Evolutionary conservation across 345 rosid species (phyloP).

Genomic region (Bretschneidera sinensis): DNA sequence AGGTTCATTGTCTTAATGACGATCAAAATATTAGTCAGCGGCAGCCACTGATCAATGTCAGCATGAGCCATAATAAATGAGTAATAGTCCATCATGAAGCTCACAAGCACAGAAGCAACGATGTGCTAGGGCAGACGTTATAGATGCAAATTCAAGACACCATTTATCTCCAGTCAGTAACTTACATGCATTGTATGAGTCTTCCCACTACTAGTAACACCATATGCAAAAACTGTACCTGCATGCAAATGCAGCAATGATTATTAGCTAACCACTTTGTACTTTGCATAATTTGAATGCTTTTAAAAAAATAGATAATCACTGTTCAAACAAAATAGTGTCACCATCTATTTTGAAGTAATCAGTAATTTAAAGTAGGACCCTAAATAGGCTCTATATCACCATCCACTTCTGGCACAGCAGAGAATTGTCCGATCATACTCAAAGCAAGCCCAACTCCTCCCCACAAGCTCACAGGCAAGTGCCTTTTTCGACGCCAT

Average conservation of each 20-base stretch:
- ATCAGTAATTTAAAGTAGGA: too few relatives aligned
- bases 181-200: conserved; percentile 98
- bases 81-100: background rate
- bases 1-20: background rate
- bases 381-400: too few relatives aligned
- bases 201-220: conserved; percentile 96
- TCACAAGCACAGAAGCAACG: background rate
- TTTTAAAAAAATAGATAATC: background rate
- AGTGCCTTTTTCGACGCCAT: background rate
- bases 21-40: background rate
- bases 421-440: too few relatives aligned
- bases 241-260: conserved; percentile 21
- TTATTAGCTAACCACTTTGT: conserved; percentile 1
- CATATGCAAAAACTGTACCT: conserved; percentile 99
- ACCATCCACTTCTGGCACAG: too few relatives aligned
- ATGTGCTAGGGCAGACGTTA: conserved; percentile 1
- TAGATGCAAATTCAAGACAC: background rate
- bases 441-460: too few relatives aligned
- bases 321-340: background rate
- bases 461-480: background rate
- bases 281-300: background rate
- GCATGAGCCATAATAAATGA: conserved; percentile 5
- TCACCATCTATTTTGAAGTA: background rate
- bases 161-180: conserved; percentile 11
- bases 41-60: background rate